Base-by-base conservation (phyloP, 192 early-diverging fungal species). In the Backusella westeae region DNA sequence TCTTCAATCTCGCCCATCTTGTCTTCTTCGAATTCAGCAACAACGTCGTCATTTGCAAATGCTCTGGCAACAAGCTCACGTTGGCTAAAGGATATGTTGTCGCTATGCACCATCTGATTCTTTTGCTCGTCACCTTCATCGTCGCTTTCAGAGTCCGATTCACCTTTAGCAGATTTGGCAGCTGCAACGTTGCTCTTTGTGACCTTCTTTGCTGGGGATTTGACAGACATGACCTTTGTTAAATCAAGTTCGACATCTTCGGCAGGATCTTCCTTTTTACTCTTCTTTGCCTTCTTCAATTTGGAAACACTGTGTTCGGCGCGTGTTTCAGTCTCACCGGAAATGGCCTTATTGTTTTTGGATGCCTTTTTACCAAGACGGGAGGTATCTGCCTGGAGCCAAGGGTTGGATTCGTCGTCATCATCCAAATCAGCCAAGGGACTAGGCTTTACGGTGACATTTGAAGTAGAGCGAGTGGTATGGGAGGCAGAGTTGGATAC, bases 11-110 rank as follows among this genome's bases (percentile, higher is more conserved):
- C 78, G 4, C 74, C 84, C 56, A 84, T 78, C 83, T 98, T 97
- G 75, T 98, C 97, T 3, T 90, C 88, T 67, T 94, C 94, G 85
- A 99, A 99, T 75, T 98, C 95, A 9, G 90, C 91, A 3, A 94
- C 90, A 23, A 98, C 91, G 74, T 97, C 91, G 75, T 99, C 97
- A 72, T 96, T 93, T 10, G 96, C 94, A 87, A 99, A 99, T 17
- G 98, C 98, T 76, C 95, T 90, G 69, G 92, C 91, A 39, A 99
- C 94, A 39, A 99, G 84, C 35, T 96, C 93, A 44, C 91, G 88
- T 75, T 95, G 94, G 3, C 88, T 86, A 38, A 90, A 94, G 15
- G 86, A 83, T 32, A 82, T 80, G 7, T 84, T 86, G 63, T 86
- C 88, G 21, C 79, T 76, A 72, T 91, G 89, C 0, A 92, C 87